Conservation (phyloP, 257 asterid species). For the Solanum chilense region DNA sequence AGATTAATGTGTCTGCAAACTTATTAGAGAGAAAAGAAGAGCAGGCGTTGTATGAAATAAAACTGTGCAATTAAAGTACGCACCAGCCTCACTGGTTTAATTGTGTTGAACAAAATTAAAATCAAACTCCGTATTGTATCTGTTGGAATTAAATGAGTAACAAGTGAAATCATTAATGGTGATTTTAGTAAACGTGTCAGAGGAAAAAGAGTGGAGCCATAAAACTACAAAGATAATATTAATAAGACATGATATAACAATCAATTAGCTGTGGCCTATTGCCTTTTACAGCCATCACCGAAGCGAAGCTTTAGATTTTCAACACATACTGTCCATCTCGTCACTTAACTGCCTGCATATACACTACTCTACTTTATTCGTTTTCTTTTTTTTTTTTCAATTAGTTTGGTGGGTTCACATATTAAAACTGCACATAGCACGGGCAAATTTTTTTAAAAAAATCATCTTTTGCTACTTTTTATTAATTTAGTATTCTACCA, state of each 20-base stretch:
- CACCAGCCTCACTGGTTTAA: not conserved
- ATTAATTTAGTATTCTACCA: not conserved
- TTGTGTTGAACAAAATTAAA: not conserved
- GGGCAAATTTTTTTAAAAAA: not conserved
- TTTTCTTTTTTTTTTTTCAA: not conserved
- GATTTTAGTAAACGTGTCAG: conserved; percentile 1
- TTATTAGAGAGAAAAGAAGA: not conserved
- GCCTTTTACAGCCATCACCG: conserved; percentile 16
- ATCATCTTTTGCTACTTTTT: not conserved
- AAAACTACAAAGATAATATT: not conserved
- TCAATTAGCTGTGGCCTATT: conserved; percentile 26
- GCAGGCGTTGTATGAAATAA: not conserved
- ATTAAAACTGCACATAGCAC: not conserved
- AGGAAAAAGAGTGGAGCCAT: not conserved
- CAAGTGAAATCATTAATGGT: not conserved
- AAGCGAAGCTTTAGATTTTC: conserved; percentile 34
- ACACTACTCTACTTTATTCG: not conserved
- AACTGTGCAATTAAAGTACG: not conserved
- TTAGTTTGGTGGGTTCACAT: not conserved
- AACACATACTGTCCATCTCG: conserved; percentile 27
- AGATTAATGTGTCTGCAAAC: not conserved
- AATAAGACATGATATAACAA: conserved; percentile 34
- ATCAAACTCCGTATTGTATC: not conserved
- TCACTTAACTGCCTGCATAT: conserved; percentile 20
- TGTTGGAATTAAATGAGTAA: not conserved